phyloP scores from a whole-genome alignment of 805 yeast genomes.

The Candida jianshihensis region DNA sequence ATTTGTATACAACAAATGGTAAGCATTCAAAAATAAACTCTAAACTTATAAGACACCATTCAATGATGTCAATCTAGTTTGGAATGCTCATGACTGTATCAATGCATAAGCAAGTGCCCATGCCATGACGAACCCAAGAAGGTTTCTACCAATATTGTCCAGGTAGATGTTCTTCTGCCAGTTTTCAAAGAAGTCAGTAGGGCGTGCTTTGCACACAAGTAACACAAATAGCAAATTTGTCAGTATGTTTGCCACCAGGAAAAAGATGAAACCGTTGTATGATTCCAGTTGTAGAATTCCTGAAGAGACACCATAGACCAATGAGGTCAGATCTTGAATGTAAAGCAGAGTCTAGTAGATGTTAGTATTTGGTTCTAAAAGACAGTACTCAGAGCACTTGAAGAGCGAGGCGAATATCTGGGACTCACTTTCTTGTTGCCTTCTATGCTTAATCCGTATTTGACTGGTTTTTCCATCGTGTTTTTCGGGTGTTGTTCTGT shows the following conservation, averaged over 20 bases:
- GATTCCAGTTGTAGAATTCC: background rate
- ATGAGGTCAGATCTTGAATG: conserved; percentile 1
- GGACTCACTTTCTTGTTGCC: background rate
- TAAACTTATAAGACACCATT: no score
- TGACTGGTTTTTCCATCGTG: conserved; percentile 1
- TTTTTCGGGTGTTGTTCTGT: no score
- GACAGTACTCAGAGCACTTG: no score
- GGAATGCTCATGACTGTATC: background rate
- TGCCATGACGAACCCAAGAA: background rate
- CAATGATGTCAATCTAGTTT: no score
- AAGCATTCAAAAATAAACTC: no score
- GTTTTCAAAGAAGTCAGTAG: background rate
- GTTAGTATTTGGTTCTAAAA: no score
- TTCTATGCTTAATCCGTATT: conserved; percentile 1
- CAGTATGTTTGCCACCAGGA: background rate
- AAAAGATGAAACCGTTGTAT: background rate
- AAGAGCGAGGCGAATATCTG: no score
- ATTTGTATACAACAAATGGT: no score
- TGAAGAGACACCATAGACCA: background rate
- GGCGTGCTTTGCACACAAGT: background rate
- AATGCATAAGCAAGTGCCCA: conserved; percentile 1
- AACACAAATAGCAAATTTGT: background rate
- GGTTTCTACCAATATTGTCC: background rate
- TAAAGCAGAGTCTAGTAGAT: background rate
- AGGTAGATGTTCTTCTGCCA: background rate